These are phyloP conservation scores for Penicillium sp. DNA, from an alignment of 2,329 filamentous ascomycete species.

Conservation along the genomic window DNA sequence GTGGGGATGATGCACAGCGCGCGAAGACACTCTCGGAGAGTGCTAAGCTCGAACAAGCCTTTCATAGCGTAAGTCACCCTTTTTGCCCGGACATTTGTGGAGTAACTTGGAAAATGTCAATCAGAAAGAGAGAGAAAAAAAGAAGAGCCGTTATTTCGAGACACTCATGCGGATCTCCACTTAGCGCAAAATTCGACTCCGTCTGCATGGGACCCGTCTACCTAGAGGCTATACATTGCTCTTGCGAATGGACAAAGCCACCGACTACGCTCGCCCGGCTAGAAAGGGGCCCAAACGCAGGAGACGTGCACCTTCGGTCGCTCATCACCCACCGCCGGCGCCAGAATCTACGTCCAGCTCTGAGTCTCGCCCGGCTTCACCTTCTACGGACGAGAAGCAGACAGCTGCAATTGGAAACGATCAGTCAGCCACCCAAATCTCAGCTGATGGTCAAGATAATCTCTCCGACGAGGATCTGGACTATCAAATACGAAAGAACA, in stretches of 20 bases:
- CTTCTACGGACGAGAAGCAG: background rate
- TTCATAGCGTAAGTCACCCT: constrained; percentile 34
- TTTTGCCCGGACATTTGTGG: background rate
- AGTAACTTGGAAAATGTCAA: background rate
- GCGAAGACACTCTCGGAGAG: constrained; percentile 25
- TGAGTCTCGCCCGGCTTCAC: constrained; percentile 11
- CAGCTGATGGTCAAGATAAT: background rate
- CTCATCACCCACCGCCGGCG: background rate
- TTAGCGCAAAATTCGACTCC: constrained; percentile 52
- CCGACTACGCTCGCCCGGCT: constrained; percentile 12
- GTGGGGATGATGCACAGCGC: constrained; percentile 3
- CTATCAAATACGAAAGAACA: constrained; percentile 52
- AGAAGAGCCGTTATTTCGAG: background rate
- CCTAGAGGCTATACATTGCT: constrained; percentile 51
- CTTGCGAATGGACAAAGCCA: constrained; percentile 42
- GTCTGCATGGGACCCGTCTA: constrained; percentile 50
- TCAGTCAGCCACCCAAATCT: background rate
- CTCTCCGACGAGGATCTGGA: constrained; percentile 36
- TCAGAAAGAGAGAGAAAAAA: background rate
- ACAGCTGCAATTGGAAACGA: background rate
- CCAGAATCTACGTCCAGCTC: constrained; percentile 16
- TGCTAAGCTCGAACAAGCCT: constrained; percentile 47
- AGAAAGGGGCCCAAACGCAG: constrained; percentile 19
- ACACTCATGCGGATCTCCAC: background rate
- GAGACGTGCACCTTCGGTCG: constrained; percentile 4